Evolutionary conservation across 192 early-diverging fungal species (phyloP).

Genomic region (Podila verticillata): DNA sequence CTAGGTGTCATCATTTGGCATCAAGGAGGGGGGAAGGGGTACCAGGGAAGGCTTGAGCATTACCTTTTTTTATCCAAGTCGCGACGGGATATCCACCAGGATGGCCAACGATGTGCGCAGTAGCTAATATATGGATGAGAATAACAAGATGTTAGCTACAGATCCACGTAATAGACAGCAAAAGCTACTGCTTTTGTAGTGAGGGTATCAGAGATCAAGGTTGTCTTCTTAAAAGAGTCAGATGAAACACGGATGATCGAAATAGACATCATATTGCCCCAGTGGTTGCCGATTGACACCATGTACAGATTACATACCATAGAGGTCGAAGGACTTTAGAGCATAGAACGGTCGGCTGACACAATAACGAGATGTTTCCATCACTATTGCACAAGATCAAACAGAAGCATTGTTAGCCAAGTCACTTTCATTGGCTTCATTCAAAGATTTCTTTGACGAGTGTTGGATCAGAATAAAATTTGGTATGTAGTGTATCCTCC

Average conservation of each 20-base stretch:
- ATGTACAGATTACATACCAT: constrained; percentile 12
- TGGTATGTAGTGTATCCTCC: constrained; percentile 49
- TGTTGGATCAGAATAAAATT: constrained; percentile 32
- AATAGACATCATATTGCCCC: constrained; percentile 52
- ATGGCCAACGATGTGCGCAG: no score
- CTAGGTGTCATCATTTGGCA: constrained; percentile 54
- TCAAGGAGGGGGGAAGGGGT: neutral
- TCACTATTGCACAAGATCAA: neutral
- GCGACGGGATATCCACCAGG: no score
- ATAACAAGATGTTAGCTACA: no score
- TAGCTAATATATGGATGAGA: neutral
- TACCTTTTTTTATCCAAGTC: neutral
- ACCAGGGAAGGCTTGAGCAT: neutral
- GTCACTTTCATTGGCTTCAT: neutral
- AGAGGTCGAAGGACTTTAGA: no score
- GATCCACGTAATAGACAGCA: no score
- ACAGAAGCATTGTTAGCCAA: neutral
- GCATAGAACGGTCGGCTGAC: no score
- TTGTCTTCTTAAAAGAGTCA: constrained; percentile 50
- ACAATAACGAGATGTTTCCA: neutral
- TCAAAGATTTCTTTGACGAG: neutral
- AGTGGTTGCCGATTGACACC: neutral
- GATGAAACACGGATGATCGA: constrained; percentile 57
- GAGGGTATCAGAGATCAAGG: constrained; percentile 47
- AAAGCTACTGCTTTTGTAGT: no score